Percentiles rank a stretch among this genome's conserved stretches.
Evolutionary conservation across 1,284 basidiomycete species (phyloP).

Genomic region (Sphaerobolus stellatus): DNA sequence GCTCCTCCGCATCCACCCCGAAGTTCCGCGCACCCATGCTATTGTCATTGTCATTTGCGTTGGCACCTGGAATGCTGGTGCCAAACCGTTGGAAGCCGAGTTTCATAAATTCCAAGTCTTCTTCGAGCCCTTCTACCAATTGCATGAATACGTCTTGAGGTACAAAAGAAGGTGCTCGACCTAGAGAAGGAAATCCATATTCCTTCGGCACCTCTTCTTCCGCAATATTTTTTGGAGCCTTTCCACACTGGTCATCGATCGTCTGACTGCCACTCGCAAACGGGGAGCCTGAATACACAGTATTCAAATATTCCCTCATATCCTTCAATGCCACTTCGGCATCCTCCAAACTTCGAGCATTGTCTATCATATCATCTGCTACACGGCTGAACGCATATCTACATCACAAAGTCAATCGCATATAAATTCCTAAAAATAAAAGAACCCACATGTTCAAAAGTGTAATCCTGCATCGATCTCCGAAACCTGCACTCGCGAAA

Average conservation of each 20-base stretch:
- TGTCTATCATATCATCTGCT: constrained; percentile 31
- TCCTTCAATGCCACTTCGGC: constrained; percentile 17
- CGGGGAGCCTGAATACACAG: constrained; percentile 18
- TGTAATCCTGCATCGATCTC: constrained; percentile 9
- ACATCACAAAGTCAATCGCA: background rate
- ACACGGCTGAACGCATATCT: constrained; percentile 28
- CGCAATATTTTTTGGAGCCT: too few species aligned
- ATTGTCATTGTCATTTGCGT: too few species aligned
- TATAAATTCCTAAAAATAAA: background rate
- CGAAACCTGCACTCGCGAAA: constrained; percentile 19
- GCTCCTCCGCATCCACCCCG: too few species aligned
- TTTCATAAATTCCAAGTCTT: constrained; percentile 32
- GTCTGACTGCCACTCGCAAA: too few species aligned
- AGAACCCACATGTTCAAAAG: constrained; percentile 10
- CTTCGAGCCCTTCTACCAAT: constrained; percentile 36
- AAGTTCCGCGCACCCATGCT: too few species aligned
- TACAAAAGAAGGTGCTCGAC: constrained; percentile 28
- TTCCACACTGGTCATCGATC: too few species aligned
- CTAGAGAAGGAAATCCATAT: constrained; percentile 30
- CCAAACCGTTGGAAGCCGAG: background rate
- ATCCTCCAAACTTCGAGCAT: constrained; percentile 17
- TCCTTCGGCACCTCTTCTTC: too few species aligned
- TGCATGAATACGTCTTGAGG: constrained; percentile 39
- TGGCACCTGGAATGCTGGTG: too few species aligned
- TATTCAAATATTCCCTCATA: constrained; percentile 17